phyloP scores from a whole-genome alignment of 208 protist genomes.

The Leishmania major region DNA sequence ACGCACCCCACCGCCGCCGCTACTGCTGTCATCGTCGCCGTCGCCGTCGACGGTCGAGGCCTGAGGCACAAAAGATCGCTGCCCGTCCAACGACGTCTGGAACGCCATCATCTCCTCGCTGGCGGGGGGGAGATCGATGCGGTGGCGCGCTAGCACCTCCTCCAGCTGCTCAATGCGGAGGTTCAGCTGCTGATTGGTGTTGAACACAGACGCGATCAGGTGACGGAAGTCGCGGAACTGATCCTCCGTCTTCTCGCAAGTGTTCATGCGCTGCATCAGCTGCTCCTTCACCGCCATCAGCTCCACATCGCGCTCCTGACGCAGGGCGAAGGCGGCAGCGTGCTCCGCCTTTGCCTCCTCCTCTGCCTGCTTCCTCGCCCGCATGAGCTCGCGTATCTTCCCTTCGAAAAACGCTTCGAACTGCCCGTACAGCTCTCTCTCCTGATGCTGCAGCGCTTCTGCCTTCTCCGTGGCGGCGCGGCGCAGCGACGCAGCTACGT shows the following conservation, averaged over 20 bases:
- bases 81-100: conserved; percentile 30
- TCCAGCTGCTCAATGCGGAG: conserved; percentile 68
- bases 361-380: conserved; percentile 48
- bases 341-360: conserved; percentile 31
- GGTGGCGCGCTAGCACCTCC: conserved; percentile 45
- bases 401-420: conserved; percentile 73
- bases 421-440: conserved; percentile 47
- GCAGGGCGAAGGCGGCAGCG: conserved; percentile 47
- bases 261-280: conserved; percentile 62
- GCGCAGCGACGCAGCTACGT: conserved; percentile 20
- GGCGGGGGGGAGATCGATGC: conserved; percentile 56
- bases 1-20: neutral
- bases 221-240: conserved; percentile 70
- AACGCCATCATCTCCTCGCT: conserved; percentile 45
- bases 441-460: conserved; percentile 38
- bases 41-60: conserved; percentile 4
- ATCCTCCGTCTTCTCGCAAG: conserved; percentile 68
- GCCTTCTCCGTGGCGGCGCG: conserved; percentile 18
- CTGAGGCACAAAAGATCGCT: neutral
- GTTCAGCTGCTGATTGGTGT: conserved; percentile 66
- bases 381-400: conserved; percentile 58
- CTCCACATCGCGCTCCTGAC: conserved; percentile 62
- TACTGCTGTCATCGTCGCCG: conserved; percentile 3
- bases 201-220: conserved; percentile 78
- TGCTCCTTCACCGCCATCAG: conserved; percentile 58